Base-by-base conservation (phyloP, 495 filamentous ascomycete species). In the Podospora pseudocomata region DNA sequence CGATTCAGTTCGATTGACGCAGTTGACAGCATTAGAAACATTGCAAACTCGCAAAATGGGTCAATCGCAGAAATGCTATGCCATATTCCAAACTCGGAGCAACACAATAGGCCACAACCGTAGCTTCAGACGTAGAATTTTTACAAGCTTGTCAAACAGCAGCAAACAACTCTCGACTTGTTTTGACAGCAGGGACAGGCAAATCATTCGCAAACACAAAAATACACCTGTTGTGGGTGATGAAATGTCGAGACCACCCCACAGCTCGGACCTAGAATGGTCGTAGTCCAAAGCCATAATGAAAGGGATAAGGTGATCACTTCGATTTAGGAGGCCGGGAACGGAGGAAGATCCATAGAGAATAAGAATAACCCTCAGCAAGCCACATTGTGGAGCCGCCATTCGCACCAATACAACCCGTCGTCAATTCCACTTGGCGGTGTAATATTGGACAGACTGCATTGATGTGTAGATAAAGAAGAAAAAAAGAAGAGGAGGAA, bases 321-420 rank as follows among this genome's bases (percentile, higher is more conserved):
- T 67, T 71, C 63, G 19, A 34, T 74, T 60, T 65, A 68, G 72
- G 72, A 67, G 72, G 72, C 72, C 70, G 72, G 72, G 72, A 74
- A 74, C 72, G 72, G 72, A 74, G 70, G 72, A 68, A 71, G 64
- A 74, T 67, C 67, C 72, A 74, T 71, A 56, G 67, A 64, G 62
- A 68, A 66, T 66, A 60, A 63, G 65, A 58, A 64, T 74, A 74
- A 72, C 72, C 72, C 72, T 74, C 72, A 74, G 72, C 72, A 72
- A 72, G 72, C 72, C 72, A 55, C 72, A 32, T 60, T 70, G 72
- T 55, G 72, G 72, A 74, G 72, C 72, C 72, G 19, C 70, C 70
- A 65, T 57, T 32, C 60, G 49, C 55, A 68, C 49, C 49, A 73
- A 68, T 64, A 65, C 66, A 59, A 18, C 23, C 30, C 30, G 34